Evolutionary conservation across 208 protist genomes (phyloP), one percentile per base, ranked within the genome.

Genomic region (Acanthamoeba lenticulata): DNA sequence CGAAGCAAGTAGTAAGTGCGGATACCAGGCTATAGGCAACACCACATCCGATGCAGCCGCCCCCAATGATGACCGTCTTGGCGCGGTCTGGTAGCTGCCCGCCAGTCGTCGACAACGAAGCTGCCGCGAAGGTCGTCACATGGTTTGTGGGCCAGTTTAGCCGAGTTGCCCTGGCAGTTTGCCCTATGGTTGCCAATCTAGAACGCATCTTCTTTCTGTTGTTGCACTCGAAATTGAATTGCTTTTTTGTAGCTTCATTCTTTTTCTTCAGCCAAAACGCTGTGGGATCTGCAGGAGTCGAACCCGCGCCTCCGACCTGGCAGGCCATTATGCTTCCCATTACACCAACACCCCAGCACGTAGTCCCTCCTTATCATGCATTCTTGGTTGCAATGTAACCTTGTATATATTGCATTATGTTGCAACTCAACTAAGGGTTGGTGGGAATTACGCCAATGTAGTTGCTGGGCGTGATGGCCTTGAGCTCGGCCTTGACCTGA

Each of bases 401-500:
- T n/a, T n/a, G n/a, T n/a, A n/a, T n/a, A n/a, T n/a, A n/a, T n/a
- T n/a, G n/a, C n/a, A n/a, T n/a, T n/a, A n/a, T n/a, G n/a, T n/a
- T n/a, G n/a, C n/a, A n/a, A n/a, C n/a, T n/a, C n/a, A n/a, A n/a
- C n/a, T n/a, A n/a, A n/a, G n/a, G n/a, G n/a, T n/a, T n/a, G n/a
- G n/a, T 42, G 38, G 95, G 90, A 36, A 96, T 89, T 2, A 95
- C 57, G 60, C 97, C 96, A 60, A 97, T 96, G 94, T 97, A 97
- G 38, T 94, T 96, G 36, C 85, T 69, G 32, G 96, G 96, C 27
- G 96, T 97, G 49, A 98, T 96, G 40, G 40, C 93, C 6, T 98
- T 96, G 52, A 99, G 96, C 95, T 99, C 98, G 38, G 95, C 34
- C 55, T 98, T 98, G 36, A 99, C 97, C 13, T 96, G 97, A 13